Evolutionary conservation across 192 early-diverging fungal genomes (phyloP).

Genomic region (Rhizoclosmatium sp.): DNA sequence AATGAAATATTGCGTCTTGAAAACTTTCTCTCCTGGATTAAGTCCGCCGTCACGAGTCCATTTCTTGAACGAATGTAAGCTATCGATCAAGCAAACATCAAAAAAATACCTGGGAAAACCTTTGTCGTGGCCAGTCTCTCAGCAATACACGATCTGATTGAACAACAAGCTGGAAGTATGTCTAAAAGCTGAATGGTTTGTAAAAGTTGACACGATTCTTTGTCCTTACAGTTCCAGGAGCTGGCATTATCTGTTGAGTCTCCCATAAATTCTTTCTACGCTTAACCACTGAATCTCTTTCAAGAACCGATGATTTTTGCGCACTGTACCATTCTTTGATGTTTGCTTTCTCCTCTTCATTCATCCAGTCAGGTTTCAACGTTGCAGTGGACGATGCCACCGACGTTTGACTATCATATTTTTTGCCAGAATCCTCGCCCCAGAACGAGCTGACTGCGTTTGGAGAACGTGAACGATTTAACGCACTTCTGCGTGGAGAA

Average conservation of each 20-base stretch:
- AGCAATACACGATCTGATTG: constrained; percentile 33
- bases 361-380: background rate
- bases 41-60: constrained; percentile 41
- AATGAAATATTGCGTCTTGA: constrained; percentile 22
- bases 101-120: constrained; percentile 34
- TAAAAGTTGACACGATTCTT: background rate
- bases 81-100: background rate
- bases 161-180: constrained; percentile 41
- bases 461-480: background rate
- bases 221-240: constrained; percentile 29
- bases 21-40: constrained; percentile 33
- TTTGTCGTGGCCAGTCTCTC: constrained; percentile 41
- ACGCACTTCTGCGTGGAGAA: background rate
- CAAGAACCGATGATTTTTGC: background rate
- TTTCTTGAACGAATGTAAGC: constrained; percentile 23
- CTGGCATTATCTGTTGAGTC: constrained; percentile 41
- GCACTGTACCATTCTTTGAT: constrained; percentile 29
- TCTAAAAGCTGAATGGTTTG: constrained; percentile 4
- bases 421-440: constrained; percentile 10
- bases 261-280: constrained; percentile 23
- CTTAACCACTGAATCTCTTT: background rate
- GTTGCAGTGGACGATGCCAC: background rate
- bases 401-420: background rate
- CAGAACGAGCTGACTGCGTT: constrained; percentile 24
- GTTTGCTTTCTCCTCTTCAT: background rate